Evolutionary conservation across 2,329 filamentous ascomycete species (phyloP).

Genomic region (Clarireedia hainanense): DNA sequence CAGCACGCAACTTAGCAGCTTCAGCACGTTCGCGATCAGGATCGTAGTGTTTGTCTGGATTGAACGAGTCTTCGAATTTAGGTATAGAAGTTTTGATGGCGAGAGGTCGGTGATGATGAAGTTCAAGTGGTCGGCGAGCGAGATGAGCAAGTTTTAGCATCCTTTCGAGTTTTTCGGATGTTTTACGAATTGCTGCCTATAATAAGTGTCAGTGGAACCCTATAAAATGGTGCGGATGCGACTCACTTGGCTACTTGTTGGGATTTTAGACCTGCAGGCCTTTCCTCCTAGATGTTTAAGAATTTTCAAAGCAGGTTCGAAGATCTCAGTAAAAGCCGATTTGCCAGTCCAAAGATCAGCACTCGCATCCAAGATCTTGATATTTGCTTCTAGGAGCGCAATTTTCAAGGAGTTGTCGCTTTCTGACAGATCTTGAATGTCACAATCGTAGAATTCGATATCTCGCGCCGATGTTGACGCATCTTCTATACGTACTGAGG

Average conservation of each 20-base stretch:
- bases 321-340: conserved; percentile 70
- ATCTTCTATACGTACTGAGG: conserved; percentile 42
- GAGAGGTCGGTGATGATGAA: conserved; percentile 83
- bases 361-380: conserved; percentile 58
- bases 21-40: conserved; percentile 86
- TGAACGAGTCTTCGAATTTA: conserved; percentile 94
- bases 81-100: conserved; percentile 83
- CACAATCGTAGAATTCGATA: conserved; percentile 53
- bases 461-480: conserved; percentile 40
- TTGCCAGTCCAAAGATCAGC: conserved; percentile 68
- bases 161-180: conserved; percentile 37
- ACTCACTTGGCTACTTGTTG: conserved; percentile 28
- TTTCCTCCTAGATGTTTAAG: conserved; percentile 54
- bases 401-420: conserved; percentile 38
- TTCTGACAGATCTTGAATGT: conserved; percentile 22
- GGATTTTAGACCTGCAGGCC: conserved; percentile 42
- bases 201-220: neutral
- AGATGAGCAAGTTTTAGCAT: conserved; percentile 55
- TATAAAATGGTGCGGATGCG: neutral
- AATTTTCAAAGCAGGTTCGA: conserved; percentile 53
- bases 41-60: conserved; percentile 95
- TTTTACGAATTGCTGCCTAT: conserved; percentile 20
- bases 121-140: conserved; percentile 67
- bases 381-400: conserved; percentile 53
- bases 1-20: conserved; percentile 56